Evolutionary conservation across 129 eudicot genomes (phyloP), one percentile per base, ranked within the genome.

Genomic region (Centella asiatica): DNA sequence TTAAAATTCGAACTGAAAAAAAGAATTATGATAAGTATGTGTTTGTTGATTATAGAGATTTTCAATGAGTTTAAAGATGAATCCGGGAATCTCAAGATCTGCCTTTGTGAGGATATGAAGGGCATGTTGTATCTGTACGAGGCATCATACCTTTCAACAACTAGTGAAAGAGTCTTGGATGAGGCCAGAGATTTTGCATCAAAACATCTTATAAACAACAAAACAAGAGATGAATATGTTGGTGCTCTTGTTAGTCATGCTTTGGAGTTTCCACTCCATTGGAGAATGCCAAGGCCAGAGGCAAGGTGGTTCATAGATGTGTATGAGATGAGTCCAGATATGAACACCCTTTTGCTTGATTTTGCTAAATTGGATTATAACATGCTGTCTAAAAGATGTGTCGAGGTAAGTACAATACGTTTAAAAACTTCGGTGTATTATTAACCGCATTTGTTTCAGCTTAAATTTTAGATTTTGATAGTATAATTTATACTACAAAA

Each of bases 391-490:
- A 1, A 74, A 71, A 57, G 24, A 47, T 25, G 22, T 58, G n/a
- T 70, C 81, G 25, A 64, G 77, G 85, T 79, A 65, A 44, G 49
- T 27, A n/a, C n/a, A n/a, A n/a, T n/a, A n/a, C n/a, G n/a, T n/a
- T n/a, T n/a, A n/a, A n/a, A n/a, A n/a, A n/a, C n/a, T n/a, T n/a
- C n/a, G n/a, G n/a, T n/a, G n/a, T n/a, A n/a, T n/a, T n/a, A n/a
- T n/a, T n/a, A n/a, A n/a, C n/a, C n/a, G n/a, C n/a, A n/a, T n/a
- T n/a, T n/a, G n/a, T n/a, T n/a, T n/a, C n/a, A n/a, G n/a, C n/a
- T n/a, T n/a, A n/a, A n/a, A n/a, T n/a, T n/a, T n/a, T n/a, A n/a
- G n/a, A n/a, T n/a, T n/a, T n/a, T n/a, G n/a, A n/a, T n/a, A n/a
- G n/a, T n/a, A n/a, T n/a, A n/a, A n/a, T n/a, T n/a, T n/a, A n/a